Base-by-base conservation (phyloP, 2,329 filamentous ascomycete species). In the Aspergillus pseudotamarii region DNA sequence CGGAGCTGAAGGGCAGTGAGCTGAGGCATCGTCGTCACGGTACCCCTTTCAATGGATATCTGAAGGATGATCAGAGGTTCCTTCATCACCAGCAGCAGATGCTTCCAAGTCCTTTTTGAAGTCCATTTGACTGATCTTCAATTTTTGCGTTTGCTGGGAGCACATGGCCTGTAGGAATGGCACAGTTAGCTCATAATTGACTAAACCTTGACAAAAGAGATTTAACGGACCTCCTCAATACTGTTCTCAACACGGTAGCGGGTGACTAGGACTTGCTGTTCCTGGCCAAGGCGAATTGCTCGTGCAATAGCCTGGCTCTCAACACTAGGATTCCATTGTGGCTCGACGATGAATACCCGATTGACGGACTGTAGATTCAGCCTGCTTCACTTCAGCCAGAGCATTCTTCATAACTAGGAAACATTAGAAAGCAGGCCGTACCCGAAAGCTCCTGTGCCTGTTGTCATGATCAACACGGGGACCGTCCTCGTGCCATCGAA, bases 321-420 rank as follows among this genome's bases (percentile, higher is more conserved):
- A 0, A 84, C 79, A 2, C 78, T 81, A 0, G 84, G 84, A 45
- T 86, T 86, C 84, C 84, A 86, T 30, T 86, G 85, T 0, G 82
- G 79, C 57, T 86, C 85, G 0, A 86, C 72, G 3, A 86, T 80
- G 62, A 83, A 83, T 0, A 86, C 79, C 0, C 80, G 76, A 50
- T 81, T 83, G 0, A 83, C 83, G 0, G 75, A 76, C 0, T 81
- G 79, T 3, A 86, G 73, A n/a, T 85, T 85, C 0, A 86, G 63
- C 11, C 82, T 82, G 23, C 23, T 50, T 50, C 12, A 16, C 23
- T 28, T 50, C 46, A 50, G 46, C 23, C 6, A 14, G 23, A 50
- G 38, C n/a, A 26, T 26, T 50, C 46, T 16, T 28, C 46, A 28
- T 9, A 16, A 26, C 4, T 23, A 50, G 12, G 11, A 50, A 28